Base-by-base conservation (phyloP, 495 filamentous ascomycete species). In the Aspergillus cavernicola region DNA sequence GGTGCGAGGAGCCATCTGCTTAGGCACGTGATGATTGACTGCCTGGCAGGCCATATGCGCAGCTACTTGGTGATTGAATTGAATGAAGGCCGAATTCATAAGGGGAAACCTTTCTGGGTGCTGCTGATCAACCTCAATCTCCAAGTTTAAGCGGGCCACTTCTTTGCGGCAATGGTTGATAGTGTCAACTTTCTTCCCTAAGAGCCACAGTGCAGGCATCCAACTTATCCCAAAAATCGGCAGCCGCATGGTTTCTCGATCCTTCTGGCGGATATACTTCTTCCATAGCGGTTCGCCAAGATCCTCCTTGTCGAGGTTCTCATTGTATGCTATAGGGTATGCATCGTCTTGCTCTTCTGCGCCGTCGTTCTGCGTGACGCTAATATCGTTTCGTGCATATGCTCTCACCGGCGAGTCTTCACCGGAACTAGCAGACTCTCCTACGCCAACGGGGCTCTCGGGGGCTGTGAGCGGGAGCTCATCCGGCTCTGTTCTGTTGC, bases 11-110 rank as follows among this genome's bases (percentile, higher is more conserved):
- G 89, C 85, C 93, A 98, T 98, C 48, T 92, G 86, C 61, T 92
- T 90, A 2, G 95, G 95, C 6, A 93, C 66, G 61, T 98, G 93
- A 61, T 97, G 92, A 37, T 84, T 91, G 55, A 96, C 82, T 20
- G 90, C 80, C 68, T 98, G 93, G 66, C 90, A 96, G 52, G 92
- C 92, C 93, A 98, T 97, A 61, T 98, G 93, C 2, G 93, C 93
- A 7, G 92, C 90, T 5, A 96, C 89, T 69, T 98, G 93, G 61
- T 96, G 88, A 60, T 97, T 96, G 79, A 98, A 98, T 66, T 98
- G 93, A 49, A 98, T 90, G 62, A 98, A 98, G 12, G 93, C 93
- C 11, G 95, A 96, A 61, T 91, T 97, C 92, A 98, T 96, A 48
- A 92, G 73, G 2, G 93, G 95, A 55, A 88, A 98, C 24, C 84